Conservation (phyloP, 2,329 filamentous ascomycete species). For the Drechslerella stenobrocha region DNA sequence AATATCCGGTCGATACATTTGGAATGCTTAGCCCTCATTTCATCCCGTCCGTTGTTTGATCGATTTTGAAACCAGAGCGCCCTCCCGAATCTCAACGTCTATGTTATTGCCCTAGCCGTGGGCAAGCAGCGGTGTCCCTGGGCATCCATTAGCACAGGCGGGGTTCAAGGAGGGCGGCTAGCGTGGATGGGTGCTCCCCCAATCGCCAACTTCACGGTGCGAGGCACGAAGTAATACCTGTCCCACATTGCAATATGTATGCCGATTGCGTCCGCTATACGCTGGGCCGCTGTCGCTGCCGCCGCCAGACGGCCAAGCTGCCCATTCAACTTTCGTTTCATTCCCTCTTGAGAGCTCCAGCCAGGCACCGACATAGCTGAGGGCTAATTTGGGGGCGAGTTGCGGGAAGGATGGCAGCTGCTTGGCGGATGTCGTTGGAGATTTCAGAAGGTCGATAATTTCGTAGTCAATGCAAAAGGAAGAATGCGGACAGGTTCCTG, state of each 20-base stretch:
- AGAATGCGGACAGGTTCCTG: constrained; percentile 7
- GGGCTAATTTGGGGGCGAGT: background rate
- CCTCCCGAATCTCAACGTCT: constrained; percentile 10
- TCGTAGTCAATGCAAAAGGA: constrained; percentile 2
- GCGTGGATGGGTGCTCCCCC: constrained; percentile 2
- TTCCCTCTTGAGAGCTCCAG: too few species aligned
- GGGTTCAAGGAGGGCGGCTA: background rate
- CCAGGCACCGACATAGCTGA: constrained; percentile 10
- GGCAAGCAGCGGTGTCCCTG: constrained; percentile 2
- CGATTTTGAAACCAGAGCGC: constrained; percentile 21
- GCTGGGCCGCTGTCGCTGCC: too few species aligned
- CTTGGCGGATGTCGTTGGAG: constrained; percentile 35
- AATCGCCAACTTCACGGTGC: too few species aligned
- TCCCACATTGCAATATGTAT: too few species aligned
- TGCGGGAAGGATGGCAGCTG: constrained; percentile 23
- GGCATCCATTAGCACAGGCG: background rate
- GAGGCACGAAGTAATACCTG: too few species aligned
- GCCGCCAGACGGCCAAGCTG: too few species aligned
- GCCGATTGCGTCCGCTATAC: too few species aligned
- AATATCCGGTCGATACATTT: constrained; percentile 47
- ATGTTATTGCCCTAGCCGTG: background rate
- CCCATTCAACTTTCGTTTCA: too few species aligned
- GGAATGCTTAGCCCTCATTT: constrained; percentile 45
- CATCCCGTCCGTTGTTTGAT: constrained; percentile 16
- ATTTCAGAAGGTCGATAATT: constrained; percentile 31